A percentile compares a stretch with the other conserved stretches of the same genome.
Evolutionary conservation across 106 monocot genomes (phyloP).

Genomic region (Dioscorea dumetorum): DNA sequence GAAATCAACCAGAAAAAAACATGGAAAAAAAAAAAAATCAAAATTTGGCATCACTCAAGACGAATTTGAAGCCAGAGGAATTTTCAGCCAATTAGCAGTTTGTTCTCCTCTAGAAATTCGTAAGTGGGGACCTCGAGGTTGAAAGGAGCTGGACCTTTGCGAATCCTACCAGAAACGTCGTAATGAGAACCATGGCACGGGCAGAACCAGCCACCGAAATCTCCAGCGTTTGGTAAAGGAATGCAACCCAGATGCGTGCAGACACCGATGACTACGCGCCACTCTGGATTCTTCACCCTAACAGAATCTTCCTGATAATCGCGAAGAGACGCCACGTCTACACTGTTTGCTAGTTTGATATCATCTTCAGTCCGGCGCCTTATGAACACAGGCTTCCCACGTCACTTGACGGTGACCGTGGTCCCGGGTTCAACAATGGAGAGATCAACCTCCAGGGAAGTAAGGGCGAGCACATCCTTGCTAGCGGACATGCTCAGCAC

Average conservation of each 20-base stretch:
- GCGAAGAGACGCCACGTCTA: slow-evolving; percentile 50
- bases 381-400: slow-evolving; percentile 89
- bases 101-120: slow-evolving; percentile 69
- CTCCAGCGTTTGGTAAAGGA: slow-evolving; percentile 78
- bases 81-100: slow-evolving; percentile 52
- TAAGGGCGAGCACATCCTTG: slow-evolving; percentile 78
- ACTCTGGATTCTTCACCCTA: slow-evolving; percentile 76
- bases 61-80: too few species aligned
- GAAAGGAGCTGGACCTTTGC: slow-evolving; percentile 82
- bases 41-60: too few species aligned
- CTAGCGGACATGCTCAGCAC: slow-evolving; percentile 76
- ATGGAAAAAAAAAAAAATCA: too few species aligned
- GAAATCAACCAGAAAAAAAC: too few species aligned
- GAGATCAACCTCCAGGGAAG: slow-evolving; percentile 82
- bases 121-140: slow-evolving; percentile 81
- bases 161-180: slow-evolving; percentile 73
- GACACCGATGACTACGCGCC: slow-evolving; percentile 76
- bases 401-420: slow-evolving; percentile 85
- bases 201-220: slow-evolving; percentile 82
- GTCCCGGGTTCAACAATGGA: slow-evolving; percentile 71
- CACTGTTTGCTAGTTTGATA: slow-evolving; percentile 63
- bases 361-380: slow-evolving; percentile 56
- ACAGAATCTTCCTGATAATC: slow-evolving; percentile 62
- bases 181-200: slow-evolving; percentile 90
- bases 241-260: slow-evolving; percentile 78